A percentile compares a stretch with the other conserved stretches of the same genome.
These are phyloP conservation scores for Sarcodon sp. DNA, from an alignment of 768 basidiomycete species.

Conservation along the genomic window DNA sequence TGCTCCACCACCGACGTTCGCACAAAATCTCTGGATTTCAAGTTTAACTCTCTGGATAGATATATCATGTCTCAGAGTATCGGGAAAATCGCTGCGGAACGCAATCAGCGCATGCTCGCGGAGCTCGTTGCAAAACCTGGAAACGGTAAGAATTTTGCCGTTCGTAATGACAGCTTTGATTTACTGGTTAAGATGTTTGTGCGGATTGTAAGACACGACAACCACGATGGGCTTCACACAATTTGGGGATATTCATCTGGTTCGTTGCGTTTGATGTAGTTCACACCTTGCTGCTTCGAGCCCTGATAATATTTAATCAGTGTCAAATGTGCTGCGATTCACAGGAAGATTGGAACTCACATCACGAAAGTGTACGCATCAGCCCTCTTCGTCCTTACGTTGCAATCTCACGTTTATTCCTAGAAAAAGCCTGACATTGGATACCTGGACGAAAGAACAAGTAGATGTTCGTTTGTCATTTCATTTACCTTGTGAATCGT, in stretches of 20 bases:
- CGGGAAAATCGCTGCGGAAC: constrained; percentile 49
- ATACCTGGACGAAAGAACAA: constrained; percentile 82
- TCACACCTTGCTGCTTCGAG: neutral
- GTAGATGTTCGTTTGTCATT: constrained; percentile 45
- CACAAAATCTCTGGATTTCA: too few relatives aligned
- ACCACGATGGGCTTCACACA: constrained; percentile 86
- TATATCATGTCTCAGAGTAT: constrained; percentile 7
- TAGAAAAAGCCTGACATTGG: constrained; percentile 86
- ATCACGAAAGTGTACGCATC: constrained; percentile 77
- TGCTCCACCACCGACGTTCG: too few relatives aligned
- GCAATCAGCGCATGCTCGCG: constrained; percentile 52
- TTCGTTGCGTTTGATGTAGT: constrained; percentile 15
- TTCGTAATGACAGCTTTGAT: neutral
- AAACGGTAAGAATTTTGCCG: constrained; percentile 42
- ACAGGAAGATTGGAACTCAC: constrained; percentile 92
- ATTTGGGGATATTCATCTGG: constrained; percentile 85
- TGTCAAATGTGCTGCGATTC: constrained; percentile 80
- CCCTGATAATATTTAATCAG: constrained; percentile 23
- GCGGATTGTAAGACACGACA: constrained; percentile 85
- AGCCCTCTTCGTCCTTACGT: neutral
- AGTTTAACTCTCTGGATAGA: too few relatives aligned
- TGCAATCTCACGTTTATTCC: neutral
- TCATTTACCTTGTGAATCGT: neutral
- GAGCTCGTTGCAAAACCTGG: constrained; percentile 65
- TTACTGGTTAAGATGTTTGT: constrained; percentile 48